Evolutionary conservation across 2,329 filamentous ascomycete species (phyloP), one percentile per base, ranked within the genome.

Genomic region (Aciculosporium take): DNA sequence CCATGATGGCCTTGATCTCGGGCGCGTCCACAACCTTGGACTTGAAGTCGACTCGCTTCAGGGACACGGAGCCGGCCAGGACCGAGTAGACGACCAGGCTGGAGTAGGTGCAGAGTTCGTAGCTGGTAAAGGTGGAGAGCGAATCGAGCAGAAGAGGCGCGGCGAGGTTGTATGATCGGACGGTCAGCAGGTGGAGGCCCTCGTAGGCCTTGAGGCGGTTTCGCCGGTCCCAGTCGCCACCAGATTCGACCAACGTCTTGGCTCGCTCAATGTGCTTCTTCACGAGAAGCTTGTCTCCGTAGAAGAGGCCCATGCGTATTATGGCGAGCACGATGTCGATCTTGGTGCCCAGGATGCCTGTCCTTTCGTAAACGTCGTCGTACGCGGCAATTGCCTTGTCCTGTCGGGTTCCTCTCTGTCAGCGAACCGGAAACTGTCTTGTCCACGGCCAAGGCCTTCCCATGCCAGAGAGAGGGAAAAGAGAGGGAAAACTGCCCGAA

Each of bases 191-290:
- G 59, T 96, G 83, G 42, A 98, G 73, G 47, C 91, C 91, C 60
- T 94, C 87, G 72, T 98, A 98, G 51, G 91, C 91, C 80, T 98
- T 98, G 56, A 98, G 78, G 46, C 91, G 82, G 70, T 98, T 98
- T 61, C 91, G 82, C 49, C 91, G 84, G 62, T 98, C 91, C 91
- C 91, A 98, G 64, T 98, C 91, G 61, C 91, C 91, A 51, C 91
- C 91, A 50, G 83, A 83, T 59, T 98, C 91, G 27, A 98, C 88
- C 39, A 98, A 72, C 3, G 83, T 74, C 66, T 84, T 86, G 52
- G 88, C 88, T 33, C 89, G 81, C 56, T 94, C 87, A 36, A 96
- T 76, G 45, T 86, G 84, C 73, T 93, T 94, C 76, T 94, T 93
- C 37, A 94, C 88, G 42, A 91, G 76, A 31, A 82, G 62, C 65